A percentile compares a stretch with the other conserved stretches of the same genome.
These are phyloP conservation scores for Daucus carota DNA, from an alignment of 129 eudicot species.

Conservation along the genomic window DH1_v3.0 NC_030388.2:31842001-31842500, in stretches of 20 bases:
- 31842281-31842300: constrained; percentile 30
- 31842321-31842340: constrained; percentile 40
- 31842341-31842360: constrained; percentile 29
- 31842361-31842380: constrained; percentile 51
- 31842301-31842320: constrained; percentile 48
- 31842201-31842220: constrained; percentile 47
- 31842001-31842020: constrained; percentile 23
- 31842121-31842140: constrained; percentile 63
- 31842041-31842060: constrained; percentile 23
- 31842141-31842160: constrained; percentile 23
- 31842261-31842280: constrained; percentile 49
- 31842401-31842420: constrained; percentile 15
- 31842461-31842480: background rate
- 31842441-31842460: constrained; percentile 7
- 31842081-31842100: constrained; percentile 9
- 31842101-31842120: constrained; percentile 25
- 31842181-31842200: constrained; percentile 28
- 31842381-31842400: constrained; percentile 68
- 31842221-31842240: constrained; percentile 35
- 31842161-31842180: background rate
- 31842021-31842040: constrained; percentile 18
- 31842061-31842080: constrained; percentile 16
- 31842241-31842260: constrained; percentile 52
- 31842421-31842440: background rate
- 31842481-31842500: background rate